These are phyloP conservation scores for Metschnikowia henanensis DNA, from an alignment of 805 yeast species.

Conservation along the genomic window DNA sequence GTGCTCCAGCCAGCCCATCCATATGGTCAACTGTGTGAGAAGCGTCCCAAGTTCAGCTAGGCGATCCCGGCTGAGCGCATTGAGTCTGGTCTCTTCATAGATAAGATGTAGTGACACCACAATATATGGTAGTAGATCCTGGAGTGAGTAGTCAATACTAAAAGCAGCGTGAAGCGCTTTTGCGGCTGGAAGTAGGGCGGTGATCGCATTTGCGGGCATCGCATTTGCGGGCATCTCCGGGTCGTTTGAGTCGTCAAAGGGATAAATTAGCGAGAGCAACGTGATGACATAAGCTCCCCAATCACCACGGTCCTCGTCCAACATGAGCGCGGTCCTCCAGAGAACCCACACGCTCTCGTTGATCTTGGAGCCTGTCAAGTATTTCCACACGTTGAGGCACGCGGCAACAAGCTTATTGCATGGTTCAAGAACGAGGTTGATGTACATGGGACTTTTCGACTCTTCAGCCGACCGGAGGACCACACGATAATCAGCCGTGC, in stretches of 20 bases:
- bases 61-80: conserved; percentile 41
- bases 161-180: conserved; percentile 25
- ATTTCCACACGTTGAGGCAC: conserved; percentile 51
- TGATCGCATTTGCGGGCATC: conserved; percentile 25
- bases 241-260: conserved; percentile 33
- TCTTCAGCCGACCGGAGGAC: conserved; percentile 22
- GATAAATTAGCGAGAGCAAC: conserved; percentile 49
- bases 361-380: conserved; percentile 56
- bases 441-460: conserved; percentile 22
- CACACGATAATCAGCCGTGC: conserved; percentile 30
- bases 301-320: conserved; percentile 45
- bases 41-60: conserved; percentile 49
- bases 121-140: conserved; percentile 61
- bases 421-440: conserved; percentile 47
- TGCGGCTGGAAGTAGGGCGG: conserved; percentile 33
- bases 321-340: conserved; percentile 57
- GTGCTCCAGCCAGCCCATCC: conserved; percentile 72
- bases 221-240: conserved; percentile 1
- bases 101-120: conserved; percentile 70
- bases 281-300: conserved; percentile 62
- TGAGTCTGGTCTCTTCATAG: conserved; percentile 71
- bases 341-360: conserved; percentile 58
- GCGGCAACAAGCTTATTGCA: conserved; percentile 39
- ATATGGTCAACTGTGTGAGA: conserved; percentile 57
- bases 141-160: conserved; percentile 39